Evolutionary conservation across 805 yeast genomes (phyloP), one percentile per base, ranked within the genome.

Genomic region (Blastobotrys peoriensis): DNA sequence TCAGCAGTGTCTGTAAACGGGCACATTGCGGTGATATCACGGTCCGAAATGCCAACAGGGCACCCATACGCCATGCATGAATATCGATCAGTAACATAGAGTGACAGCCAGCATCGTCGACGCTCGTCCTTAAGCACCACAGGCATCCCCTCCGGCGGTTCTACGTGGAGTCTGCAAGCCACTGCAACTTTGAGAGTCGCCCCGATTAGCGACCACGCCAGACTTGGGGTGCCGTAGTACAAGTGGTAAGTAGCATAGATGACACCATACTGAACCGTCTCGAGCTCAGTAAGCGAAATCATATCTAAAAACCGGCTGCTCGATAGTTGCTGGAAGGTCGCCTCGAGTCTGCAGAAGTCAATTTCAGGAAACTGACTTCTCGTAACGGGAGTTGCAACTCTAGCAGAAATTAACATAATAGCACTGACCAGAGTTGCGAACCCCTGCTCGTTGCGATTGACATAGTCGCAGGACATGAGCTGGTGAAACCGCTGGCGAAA

Each of bases 41-140:
- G 44, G 19, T 44, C 47, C 30, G 27, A 41, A 23, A 44, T 44
- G 3, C 47, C 47, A 5, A 44, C 47, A 16, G 47, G 47, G 27
- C 44, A 41, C 10, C 47, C 47, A 40, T 44, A 44, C n/a, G 47
- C 44, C 47, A 44, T 44, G 22, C 45, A 40, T 16, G 38, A 44
- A 27, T 40, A 44, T 20, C 47, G 39, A 36, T 44, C 47, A 15
- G 46, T 41, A 41, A 44, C 45, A 41, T 44, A 44, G 21, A 44
- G 22, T n/a, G 47, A 20, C 47, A 37, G 40, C 44, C 44, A 44
- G 18, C 44, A 40, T 17, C 47, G 46, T 34, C 27, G 30, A 15
- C 47, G 17, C 33, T 44, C 47, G 25, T 44, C 47, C 27, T 35
- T 35, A 17, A 30, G 40, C 15, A 19, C 8, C n/a, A 40, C 16